Evolutionary conservation across 2,329 filamentous ascomycete genomes (phyloP).

Genomic region (Lizonia empirigonia): DNA sequence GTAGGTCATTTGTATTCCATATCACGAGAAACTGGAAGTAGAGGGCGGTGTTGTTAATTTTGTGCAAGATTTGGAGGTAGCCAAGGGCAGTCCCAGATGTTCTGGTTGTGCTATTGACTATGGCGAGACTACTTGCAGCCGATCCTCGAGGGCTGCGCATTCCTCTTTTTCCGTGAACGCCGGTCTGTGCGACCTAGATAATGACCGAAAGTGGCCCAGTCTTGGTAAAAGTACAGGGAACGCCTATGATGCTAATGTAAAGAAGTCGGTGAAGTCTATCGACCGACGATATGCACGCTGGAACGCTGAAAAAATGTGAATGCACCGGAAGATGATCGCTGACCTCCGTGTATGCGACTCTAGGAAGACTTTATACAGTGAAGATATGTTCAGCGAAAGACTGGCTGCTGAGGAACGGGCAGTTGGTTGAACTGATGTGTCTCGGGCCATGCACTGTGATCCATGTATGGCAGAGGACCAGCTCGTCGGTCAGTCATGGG

Average conservation of each 20-base stretch:
- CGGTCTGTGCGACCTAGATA: not conserved
- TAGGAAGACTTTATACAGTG: constrained; percentile 11
- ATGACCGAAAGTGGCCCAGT: not conserved
- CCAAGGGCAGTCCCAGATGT: not conserved
- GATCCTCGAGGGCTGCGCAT: constrained; percentile 2
- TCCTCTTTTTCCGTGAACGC: not conserved
- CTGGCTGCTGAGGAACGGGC: constrained; percentile 45
- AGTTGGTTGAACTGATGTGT: constrained; percentile 48
- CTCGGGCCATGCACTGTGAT: constrained; percentile 47
- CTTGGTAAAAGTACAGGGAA: constrained; percentile 20
- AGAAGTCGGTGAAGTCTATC: constrained; percentile 17
- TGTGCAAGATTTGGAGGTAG: not conserved
- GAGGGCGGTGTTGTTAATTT: not conserved
- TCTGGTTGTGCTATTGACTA: constrained; percentile 2
- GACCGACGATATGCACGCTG: constrained; percentile 46
- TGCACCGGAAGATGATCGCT: constrained; percentile 15
- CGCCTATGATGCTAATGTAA: constrained; percentile 28
- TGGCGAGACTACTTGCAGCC: not conserved
- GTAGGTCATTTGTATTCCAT: not conserved
- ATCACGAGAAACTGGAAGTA: not conserved
- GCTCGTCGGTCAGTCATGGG: constrained; percentile 53
- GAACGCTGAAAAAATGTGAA: constrained; percentile 36
- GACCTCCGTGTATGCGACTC: constrained; percentile 17
- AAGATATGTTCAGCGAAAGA: constrained; percentile 35
- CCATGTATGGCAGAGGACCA: constrained; percentile 53